These are phyloP conservation scores for Sarocladium kiliense DNA, from an alignment of 2,329 filamentous ascomycete species.

Conservation along the genomic window DNA sequence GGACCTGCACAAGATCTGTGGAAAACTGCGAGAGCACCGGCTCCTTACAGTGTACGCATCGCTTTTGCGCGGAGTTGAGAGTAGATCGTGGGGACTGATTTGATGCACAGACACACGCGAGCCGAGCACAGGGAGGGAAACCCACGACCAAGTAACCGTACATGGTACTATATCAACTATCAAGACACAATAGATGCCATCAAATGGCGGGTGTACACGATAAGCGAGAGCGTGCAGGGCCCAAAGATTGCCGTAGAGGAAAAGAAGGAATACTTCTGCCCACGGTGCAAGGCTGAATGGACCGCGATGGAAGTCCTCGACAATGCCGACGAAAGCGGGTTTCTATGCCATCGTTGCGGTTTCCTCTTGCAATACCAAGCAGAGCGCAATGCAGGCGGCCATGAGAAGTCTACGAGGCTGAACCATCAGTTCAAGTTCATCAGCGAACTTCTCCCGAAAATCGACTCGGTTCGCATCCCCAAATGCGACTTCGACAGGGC, in stretches of 20 bases:
- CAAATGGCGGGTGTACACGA: slow-evolving; percentile 86
- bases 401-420: slow-evolving; percentile 67
- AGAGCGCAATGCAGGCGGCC: slow-evolving; percentile 63
- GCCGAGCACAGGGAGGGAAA: slow-evolving; percentile 76
- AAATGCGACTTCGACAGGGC: slow-evolving; percentile 70
- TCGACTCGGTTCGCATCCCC: slow-evolving; percentile 70
- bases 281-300: slow-evolving; percentile 77
- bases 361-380: slow-evolving; percentile 59
- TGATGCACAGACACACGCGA: slow-evolving; percentile 44
- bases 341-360: slow-evolving; percentile 77
- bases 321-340: slow-evolving; percentile 63
- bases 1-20: slow-evolving; percentile 84
- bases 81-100: neutral
- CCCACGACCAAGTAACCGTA: slow-evolving; percentile 74
- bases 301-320: slow-evolving; percentile 87
- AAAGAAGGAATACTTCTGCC: slow-evolving; percentile 87
- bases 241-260: slow-evolving; percentile 75
- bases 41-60: slow-evolving; percentile 69
- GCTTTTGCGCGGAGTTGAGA: neutral
- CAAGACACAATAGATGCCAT: slow-evolving; percentile 92
- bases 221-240: slow-evolving; percentile 84
- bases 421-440: slow-evolving; percentile 79
- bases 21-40: slow-evolving; percentile 77
- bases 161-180: slow-evolving; percentile 97
- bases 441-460: slow-evolving; percentile 68